phyloP scores from a whole-genome alignment of 306 rosid genomes.

The Trifolium fragiferum region DNA sequence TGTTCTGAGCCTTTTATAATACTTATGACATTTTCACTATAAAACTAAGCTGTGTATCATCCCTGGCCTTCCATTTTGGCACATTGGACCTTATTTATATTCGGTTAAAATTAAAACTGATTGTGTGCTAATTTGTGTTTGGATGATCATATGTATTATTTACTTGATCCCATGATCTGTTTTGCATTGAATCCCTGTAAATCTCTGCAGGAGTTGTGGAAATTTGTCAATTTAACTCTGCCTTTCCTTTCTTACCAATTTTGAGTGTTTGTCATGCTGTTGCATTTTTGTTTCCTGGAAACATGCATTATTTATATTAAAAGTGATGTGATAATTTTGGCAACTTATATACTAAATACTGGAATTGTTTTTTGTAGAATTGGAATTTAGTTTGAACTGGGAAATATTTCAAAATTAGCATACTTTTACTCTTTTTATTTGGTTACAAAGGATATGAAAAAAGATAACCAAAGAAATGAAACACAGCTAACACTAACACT shows the following conservation, averaged over 20 bases:
- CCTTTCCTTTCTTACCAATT: constrained; percentile 7
- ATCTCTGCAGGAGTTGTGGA: constrained; percentile 16
- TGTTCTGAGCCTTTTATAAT: constrained; percentile 24
- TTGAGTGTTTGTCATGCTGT: constrained; percentile 31
- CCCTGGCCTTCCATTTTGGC: constrained; percentile 28
- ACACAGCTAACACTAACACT: neutral
- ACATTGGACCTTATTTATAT: neutral
- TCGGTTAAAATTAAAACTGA: constrained; percentile 20
- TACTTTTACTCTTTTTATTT: neutral
- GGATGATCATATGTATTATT: constrained; percentile 18
- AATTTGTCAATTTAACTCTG: constrained; percentile 13
- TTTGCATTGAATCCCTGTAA: constrained; percentile 10
- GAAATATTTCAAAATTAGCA: constrained; percentile 8
- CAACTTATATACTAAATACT: neutral
- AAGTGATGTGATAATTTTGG: constrained; percentile 16
- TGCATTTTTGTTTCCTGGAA: constrained; percentile 31
- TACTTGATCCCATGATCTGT: neutral
- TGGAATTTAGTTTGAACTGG: constrained; percentile 6
- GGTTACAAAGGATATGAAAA: constrained; percentile 1
- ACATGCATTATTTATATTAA: neutral
- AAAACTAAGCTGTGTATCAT: constrained; percentile 17
- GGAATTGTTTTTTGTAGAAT: constrained; percentile 21
- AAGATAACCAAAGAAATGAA: neutral
- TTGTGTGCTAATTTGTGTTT: constrained; percentile 10
- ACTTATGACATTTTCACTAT: constrained; percentile 12